Evolutionary conservation across 2,329 filamentous ascomycete species (phyloP).

Genomic region (Phoma sp.): DNA sequence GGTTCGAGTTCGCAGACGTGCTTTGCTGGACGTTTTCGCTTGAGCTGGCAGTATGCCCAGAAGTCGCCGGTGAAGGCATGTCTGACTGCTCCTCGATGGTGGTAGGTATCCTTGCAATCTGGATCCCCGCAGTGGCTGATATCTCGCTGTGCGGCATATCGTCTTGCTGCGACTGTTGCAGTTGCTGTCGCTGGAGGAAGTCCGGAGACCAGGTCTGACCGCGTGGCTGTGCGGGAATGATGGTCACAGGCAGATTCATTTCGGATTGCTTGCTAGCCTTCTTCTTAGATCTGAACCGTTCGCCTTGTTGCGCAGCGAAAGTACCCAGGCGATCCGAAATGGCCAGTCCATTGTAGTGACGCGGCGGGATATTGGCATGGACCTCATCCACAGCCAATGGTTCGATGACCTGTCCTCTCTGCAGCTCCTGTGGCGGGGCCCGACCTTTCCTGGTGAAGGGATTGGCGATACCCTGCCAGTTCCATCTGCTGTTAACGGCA

Average conservation of each 20-base stretch:
- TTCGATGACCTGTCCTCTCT: conserved; percentile 60
- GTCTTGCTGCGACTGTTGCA: conserved; percentile 18
- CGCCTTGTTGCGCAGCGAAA: conserved; percentile 57
- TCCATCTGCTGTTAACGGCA: conserved; percentile 34
- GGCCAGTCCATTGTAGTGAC: conserved; percentile 53
- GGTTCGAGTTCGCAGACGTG: conserved; percentile 21
- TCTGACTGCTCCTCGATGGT: conserved; percentile 24
- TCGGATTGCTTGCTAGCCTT: conserved; percentile 43
- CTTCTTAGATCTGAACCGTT: conserved; percentile 51
- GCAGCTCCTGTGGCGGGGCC: conserved; percentile 65
- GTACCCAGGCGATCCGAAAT: conserved; percentile 55
- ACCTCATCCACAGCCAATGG: conserved; percentile 47
- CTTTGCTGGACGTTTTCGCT: conserved; percentile 19
- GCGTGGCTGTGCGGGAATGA: conserved; percentile 65
- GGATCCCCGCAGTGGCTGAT: conserved; percentile 19
- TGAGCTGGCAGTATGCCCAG: conserved; percentile 15
- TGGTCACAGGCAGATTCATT: conserved; percentile 60
- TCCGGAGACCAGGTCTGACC: conserved; percentile 62
- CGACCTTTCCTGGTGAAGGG: conserved; percentile 64
- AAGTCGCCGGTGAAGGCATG: conserved; percentile 19
- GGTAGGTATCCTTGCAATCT: conserved; percentile 26
- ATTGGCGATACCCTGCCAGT: conserved; percentile 61
- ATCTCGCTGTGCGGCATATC: conserved; percentile 13
- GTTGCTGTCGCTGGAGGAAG: conserved; percentile 27
- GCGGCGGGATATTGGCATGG: conserved; percentile 45